Evolutionary conservation across 352 stramenopile species (phyloP).

Genomic region (Phytophthora hybrid): DNA sequence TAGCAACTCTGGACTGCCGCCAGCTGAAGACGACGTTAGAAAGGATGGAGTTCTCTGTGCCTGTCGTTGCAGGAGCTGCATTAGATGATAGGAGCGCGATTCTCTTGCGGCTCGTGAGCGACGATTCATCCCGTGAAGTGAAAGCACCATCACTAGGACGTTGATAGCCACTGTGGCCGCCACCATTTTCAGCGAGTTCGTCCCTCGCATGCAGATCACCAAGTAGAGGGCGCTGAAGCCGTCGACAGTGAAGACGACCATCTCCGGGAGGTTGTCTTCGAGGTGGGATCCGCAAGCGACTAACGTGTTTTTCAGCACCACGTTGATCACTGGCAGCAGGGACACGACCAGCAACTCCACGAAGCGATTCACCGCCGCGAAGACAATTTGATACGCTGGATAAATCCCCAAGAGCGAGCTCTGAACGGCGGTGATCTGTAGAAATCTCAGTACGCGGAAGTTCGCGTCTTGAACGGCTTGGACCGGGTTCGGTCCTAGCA

Average conservation of each 20-base stretch:
- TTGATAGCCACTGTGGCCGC: slow-evolving; percentile 19
- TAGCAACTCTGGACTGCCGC: slow-evolving; percentile 8
- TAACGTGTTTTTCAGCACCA: slow-evolving; percentile 40
- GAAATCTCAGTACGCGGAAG: slow-evolving; percentile 6
- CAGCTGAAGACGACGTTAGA: slow-evolving; percentile 3
- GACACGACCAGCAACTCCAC: slow-evolving; percentile 6
- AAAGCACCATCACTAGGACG: slow-evolving; percentile 5
- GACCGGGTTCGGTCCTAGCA: slow-evolving; percentile 2
- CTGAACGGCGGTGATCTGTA: slow-evolving; percentile 26
- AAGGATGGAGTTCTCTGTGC: slow-evolving; percentile 14
- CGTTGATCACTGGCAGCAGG: slow-evolving; percentile 38
- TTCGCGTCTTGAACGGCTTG: slow-evolving; percentile 2
- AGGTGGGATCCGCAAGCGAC: slow-evolving; percentile 34
- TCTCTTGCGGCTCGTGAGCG: slow-evolving; percentile 14
- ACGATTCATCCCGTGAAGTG: slow-evolving; percentile 18
- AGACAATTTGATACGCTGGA: slow-evolving; percentile 22
- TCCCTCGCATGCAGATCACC: slow-evolving; percentile 29
- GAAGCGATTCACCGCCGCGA: not conserved
- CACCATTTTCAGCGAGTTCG: slow-evolving; percentile 31
- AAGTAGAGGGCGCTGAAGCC: slow-evolving; percentile 43
- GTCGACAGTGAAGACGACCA: slow-evolving; percentile 37
- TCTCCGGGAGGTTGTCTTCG: slow-evolving; percentile 34
- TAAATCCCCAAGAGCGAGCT: slow-evolving; percentile 41
- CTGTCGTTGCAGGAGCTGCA: slow-evolving; percentile 11
- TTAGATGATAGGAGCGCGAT: not conserved